These are phyloP conservation scores for Setaria viridis DNA, from an alignment of 202 grass and related monocot genomes.

Conservation along the genomic window DNA sequence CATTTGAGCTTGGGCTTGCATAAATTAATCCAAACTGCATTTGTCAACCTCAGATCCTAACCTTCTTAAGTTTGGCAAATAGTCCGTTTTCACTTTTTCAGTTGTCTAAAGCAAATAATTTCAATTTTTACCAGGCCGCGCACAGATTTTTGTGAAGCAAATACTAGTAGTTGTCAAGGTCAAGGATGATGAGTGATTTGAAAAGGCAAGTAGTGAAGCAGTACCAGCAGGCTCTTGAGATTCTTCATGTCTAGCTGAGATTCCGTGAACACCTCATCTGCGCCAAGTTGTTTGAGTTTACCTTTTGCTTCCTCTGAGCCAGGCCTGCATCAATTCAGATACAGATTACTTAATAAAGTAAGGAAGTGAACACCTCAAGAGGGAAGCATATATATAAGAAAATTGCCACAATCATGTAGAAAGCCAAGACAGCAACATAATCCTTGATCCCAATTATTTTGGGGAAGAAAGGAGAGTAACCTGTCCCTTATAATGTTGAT, in stretches of 20 bases:
- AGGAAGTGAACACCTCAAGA: background rate
- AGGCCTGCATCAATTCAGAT: conserved; percentile 50
- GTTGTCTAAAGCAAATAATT: background rate
- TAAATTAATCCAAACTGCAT: background rate
- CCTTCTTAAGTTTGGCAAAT: background rate
- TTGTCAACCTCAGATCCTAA: background rate
- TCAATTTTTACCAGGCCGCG: background rate
- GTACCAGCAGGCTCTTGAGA: conserved; percentile 82
- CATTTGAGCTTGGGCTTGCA: no score
- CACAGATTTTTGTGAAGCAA: background rate
- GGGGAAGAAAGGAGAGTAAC: conserved; percentile 32
- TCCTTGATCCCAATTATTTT: background rate
- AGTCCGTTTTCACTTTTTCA: background rate
- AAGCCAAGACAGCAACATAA: background rate
- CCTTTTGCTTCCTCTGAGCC: conserved; percentile 78
- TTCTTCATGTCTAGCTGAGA: conserved; percentile 81
- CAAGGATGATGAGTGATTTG: background rate
- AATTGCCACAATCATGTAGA: conserved; percentile 2
- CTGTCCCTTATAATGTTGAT: conserved; percentile 95
- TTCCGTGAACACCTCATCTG: conserved; percentile 80
- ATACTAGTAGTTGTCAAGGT: background rate
- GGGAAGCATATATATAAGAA: background rate
- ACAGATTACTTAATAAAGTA: conserved; percentile 9
- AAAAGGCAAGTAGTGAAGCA: conserved; percentile 9
- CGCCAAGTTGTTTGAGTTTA: conserved; percentile 85